Conservation (phyloP, 2,329 filamentous ascomycete genomes). For the Apiospora sp. region DNA sequence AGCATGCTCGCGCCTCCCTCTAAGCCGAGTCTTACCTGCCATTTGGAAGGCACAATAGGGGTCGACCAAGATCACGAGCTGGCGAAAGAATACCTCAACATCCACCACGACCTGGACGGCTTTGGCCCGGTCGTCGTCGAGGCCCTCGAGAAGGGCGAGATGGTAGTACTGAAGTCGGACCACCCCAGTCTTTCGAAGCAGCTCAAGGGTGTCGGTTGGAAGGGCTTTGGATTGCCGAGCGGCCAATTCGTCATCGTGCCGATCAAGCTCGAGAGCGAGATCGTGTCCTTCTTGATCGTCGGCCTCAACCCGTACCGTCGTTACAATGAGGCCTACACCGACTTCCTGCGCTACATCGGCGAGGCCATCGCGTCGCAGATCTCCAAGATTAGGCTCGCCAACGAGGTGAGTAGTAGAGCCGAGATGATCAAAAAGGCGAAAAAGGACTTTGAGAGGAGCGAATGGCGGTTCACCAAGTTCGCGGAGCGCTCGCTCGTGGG, state of each 20-base stretch:
- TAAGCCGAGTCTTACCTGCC: conserved; percentile 32
- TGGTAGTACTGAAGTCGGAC: conserved; percentile 31
- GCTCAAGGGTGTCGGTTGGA: conserved; percentile 31
- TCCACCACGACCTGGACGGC: conserved; percentile 31
- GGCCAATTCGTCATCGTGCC: conserved; percentile 36
- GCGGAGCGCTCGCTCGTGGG: conserved; percentile 39
- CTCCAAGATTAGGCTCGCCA: conserved; percentile 33
- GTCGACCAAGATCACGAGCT: conserved; percentile 29
- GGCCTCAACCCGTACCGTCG: conserved; percentile 37
- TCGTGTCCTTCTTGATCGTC: conserved; percentile 36
- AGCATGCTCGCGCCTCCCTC: conserved; percentile 30
- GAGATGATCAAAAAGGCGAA: conserved; percentile 35
- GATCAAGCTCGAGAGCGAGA: conserved; percentile 31
- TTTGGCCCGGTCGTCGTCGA: conserved; percentile 36
- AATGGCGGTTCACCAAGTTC: conserved; percentile 37
- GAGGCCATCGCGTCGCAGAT: conserved; percentile 36
- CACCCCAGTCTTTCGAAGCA: conserved; percentile 30
- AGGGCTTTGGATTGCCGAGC: conserved; percentile 30
- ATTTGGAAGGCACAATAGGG: conserved; percentile 34
- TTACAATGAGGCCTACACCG: conserved; percentile 33
- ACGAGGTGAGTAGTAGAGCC: conserved; percentile 36
- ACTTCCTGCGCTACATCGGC: conserved; percentile 35
- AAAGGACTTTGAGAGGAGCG: conserved; percentile 35
- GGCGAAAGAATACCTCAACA: conserved; percentile 33
- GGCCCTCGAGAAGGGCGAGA: conserved; percentile 30